Percentiles rank a stretch among this genome's conserved stretches.
phyloP scores from a whole-genome alignment of 116 monocot genomes.

The Zostera marina region DNA sequence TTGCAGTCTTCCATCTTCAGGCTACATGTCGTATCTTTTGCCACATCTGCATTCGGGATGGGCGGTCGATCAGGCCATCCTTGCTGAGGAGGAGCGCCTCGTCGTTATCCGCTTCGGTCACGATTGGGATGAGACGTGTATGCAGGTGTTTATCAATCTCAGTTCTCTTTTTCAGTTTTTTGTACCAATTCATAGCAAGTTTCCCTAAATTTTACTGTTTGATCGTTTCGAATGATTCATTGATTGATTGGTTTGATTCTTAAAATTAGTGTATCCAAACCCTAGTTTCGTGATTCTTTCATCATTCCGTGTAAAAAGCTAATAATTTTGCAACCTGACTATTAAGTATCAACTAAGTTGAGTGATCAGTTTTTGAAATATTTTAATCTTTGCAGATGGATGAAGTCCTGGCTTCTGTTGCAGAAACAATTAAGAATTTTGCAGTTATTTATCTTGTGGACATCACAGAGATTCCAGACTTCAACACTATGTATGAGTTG shows the following conservation, averaged over 20 bases:
- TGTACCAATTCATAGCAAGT: too few species aligned
- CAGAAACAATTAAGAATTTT: constrained; percentile 95
- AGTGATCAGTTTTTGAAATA: too few species aligned
- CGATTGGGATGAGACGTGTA: constrained; percentile 97
- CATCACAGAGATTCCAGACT: constrained; percentile 92
- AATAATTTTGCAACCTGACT: too few species aligned
- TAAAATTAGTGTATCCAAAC: too few species aligned
- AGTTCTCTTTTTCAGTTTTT: background rate
- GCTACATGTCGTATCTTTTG: constrained; percentile 85
- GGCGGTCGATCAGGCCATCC: constrained; percentile 95
- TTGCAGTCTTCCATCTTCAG: too few species aligned
- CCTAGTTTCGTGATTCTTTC: too few species aligned
- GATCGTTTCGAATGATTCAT: too few species aligned
- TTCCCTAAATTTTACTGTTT: too few species aligned
- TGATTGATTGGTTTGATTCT: too few species aligned
- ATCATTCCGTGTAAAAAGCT: too few species aligned
- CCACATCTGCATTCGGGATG: constrained; percentile 91
- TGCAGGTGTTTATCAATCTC: constrained; percentile 40
- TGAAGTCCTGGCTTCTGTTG: constrained; percentile 81
- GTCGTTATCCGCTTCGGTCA: constrained; percentile 96
- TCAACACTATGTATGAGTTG: constrained; percentile 95
- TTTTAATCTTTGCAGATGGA: constrained; percentile 47
- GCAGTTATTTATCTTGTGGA: constrained; percentile 89
- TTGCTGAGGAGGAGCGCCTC: constrained; percentile 94
- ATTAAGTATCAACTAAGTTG: too few species aligned